Base-by-base conservation (phyloP, 2,329 filamentous ascomycete genomes). In the Exserohilum turcica region DNA sequence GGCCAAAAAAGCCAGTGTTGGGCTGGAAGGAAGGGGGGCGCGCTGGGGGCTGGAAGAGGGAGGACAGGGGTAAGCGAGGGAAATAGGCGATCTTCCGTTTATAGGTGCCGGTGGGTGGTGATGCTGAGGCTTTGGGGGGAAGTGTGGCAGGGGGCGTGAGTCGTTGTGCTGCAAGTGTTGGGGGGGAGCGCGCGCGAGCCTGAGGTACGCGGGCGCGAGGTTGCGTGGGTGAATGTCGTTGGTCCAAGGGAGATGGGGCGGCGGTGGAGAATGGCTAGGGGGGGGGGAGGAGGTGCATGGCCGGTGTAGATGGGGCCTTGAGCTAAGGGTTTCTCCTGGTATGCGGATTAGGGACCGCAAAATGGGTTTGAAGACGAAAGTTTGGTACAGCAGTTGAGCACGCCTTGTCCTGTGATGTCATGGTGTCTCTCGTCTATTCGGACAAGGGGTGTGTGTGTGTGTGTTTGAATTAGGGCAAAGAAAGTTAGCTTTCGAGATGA, bases 51-150 rank as follows among this genome's bases (percentile, higher is more conserved):
- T 39, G 36, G 27, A 24, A n/a, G 38, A 12, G 21, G 24, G n/a
- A 8, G 5, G 9, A 29, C 38, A 40, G 24, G 38, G 38, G 38
- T 40, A 40, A 40, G 38, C 38, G 38, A 40, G 38, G n/a, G 38
- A 24, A 24, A 40, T 28, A n/a, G 38, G 38, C 38, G 38, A 40
- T 40, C 38, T 40, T 40, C 38, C 38, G 38, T 40, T 29, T 40
- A 28, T 40, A 40, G 38, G 28, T 40, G 38, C 27, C 28, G 38
- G 38, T 24, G 38, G 38, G 24, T 19, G 37, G 37, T 40, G 21
- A 37, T 37, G 35, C 18, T 37, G 35, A 19, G 12, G 16, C 21
- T 5, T 24, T 24, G 21, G 21, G 21, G 7, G 7, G 7, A n/a
- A n/a, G n/a, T n/a, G n/a, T n/a, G 24, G n/a, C 38, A 40, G 27